Evolutionary conservation across 371 early-diverging fungal genomes (phyloP), one percentile per base, ranked within the genome.

Genomic region (Sporodiniella umbellata): DNA sequence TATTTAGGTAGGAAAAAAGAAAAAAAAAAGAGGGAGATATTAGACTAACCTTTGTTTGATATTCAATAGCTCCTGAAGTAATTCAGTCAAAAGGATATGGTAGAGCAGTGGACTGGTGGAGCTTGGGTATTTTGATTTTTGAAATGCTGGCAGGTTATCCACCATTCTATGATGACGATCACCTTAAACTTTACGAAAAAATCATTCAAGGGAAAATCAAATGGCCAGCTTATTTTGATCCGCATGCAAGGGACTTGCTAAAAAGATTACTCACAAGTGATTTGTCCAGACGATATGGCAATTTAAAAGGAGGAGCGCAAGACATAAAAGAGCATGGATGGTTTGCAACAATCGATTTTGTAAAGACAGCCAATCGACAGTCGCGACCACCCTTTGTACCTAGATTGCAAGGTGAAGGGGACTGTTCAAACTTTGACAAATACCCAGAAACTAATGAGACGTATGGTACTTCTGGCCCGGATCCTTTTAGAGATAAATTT

Each of bases 31-130:
- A n/a, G n/a, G n/a, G n/a, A n/a, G n/a, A n/a, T n/a, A n/a, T n/a
- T n/a, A n/a, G n/a, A n/a, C n/a, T n/a, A n/a, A n/a, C n/a, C n/a
- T n/a, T n/a, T n/a, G n/a, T n/a, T n/a, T n/a, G n/a, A n/a, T n/a
- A n/a, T n/a, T n/a, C n/a, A 28, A 7, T 28, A 38, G 96, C 99
- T 5, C 99, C 99, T 3, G 99, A 99, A 70, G 97, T 99, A 52
- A 95, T 99, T 66, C 90, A 93, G 67, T 90, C 93, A 45, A 91
- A 93, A 73, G 98, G 95, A 23, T 97, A 99, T 65, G 93, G 94
- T 17, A 87, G 89, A 65, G 92, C 95, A 7, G 99, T 95, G 3
- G 99, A 99, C 73, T 96, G 95, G 94, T 99, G 96, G 94, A 94
- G 99, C 5, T 74, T 99, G 39, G 99, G 99, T 22, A 86, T 99